Percentiles rank a stretch among this genome's conserved stretches.
phyloP scores from a whole-genome alignment of 352 stramenopile species.

The Pythium graminicola region DNA sequence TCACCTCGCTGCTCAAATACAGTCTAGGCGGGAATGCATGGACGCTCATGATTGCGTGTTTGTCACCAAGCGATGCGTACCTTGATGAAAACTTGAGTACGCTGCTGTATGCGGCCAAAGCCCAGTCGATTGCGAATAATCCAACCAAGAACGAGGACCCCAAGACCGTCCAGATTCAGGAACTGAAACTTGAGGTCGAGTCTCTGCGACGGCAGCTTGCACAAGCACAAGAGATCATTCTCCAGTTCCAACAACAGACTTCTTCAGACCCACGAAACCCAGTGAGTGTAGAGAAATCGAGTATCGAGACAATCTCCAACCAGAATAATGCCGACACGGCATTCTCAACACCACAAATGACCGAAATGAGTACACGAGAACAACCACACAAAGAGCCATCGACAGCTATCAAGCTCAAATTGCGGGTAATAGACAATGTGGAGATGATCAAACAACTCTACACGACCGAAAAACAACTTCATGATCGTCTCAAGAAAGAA shows the following conservation, averaged over 20 bases:
- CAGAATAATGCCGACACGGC: too few relatives aligned
- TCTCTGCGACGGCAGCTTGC: slow-evolving; percentile 32
- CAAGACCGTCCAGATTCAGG: slow-evolving; percentile 49
- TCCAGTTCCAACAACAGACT: slow-evolving; percentile 29
- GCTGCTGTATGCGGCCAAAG: slow-evolving; percentile 77
- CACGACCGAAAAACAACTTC: slow-evolving; percentile 38
- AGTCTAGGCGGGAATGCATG: slow-evolving; percentile 75
- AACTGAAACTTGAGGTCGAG: slow-evolving; percentile 54
- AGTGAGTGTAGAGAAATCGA: neutral
- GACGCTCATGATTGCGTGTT: slow-evolving; percentile 80
- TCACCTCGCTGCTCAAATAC: slow-evolving; percentile 84
- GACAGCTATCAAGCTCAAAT: slow-evolving; percentile 30
- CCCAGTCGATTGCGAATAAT: slow-evolving; percentile 84
- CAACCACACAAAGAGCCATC: too few relatives aligned
- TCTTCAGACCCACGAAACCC: neutral
- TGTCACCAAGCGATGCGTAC: slow-evolving; percentile 47
- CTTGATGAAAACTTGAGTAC: slow-evolving; percentile 80
- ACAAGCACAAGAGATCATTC: slow-evolving; percentile 36
- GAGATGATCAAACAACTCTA: slow-evolving; percentile 51
- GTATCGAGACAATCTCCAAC: too few relatives aligned
- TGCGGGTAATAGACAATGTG: slow-evolving; percentile 54
- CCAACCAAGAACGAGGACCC: slow-evolving; percentile 64
- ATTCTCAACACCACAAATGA: too few relatives aligned
- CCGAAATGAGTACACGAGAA: too few relatives aligned
- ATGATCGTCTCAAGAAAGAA: slow-evolving; percentile 18